Evolutionary conservation across 148 eudicot species (phyloP).

Genomic region (Selenicereus undatus): DNA sequence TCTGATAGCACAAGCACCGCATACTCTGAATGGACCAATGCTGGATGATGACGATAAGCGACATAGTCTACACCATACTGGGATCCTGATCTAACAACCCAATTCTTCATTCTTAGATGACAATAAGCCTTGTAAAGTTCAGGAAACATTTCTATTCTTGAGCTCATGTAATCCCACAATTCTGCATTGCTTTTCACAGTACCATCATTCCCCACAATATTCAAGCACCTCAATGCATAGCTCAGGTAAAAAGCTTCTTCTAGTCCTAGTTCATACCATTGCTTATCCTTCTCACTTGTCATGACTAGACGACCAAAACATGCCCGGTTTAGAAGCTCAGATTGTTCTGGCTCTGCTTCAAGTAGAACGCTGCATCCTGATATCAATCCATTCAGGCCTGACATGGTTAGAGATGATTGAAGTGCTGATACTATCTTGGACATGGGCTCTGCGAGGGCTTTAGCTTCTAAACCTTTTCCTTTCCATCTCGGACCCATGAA

Average conservation of each 20-base stretch:
- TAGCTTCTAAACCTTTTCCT: constrained; percentile 43
- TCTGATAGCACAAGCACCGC: constrained; percentile 58
- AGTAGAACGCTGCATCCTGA: constrained; percentile 52
- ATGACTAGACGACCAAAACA: constrained; percentile 60
- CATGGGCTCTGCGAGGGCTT: constrained; percentile 55
- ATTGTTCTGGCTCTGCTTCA: constrained; percentile 40
- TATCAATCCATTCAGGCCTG: constrained; percentile 47
- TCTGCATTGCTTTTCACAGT: constrained; percentile 33
- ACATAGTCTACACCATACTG: constrained; percentile 84
- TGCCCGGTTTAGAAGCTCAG: constrained; percentile 52
- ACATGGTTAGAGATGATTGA: constrained; percentile 38
- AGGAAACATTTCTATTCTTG: constrained; percentile 41
- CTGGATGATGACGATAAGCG: constrained; percentile 79
- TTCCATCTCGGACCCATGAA: constrained; percentile 56
- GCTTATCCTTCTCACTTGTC: constrained; percentile 51
- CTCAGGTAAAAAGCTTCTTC: constrained; percentile 67
- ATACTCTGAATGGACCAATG: constrained; percentile 72
- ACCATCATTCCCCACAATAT: constrained; percentile 37
- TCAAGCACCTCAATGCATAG: constrained; percentile 50
- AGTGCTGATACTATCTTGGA: constrained; percentile 48
- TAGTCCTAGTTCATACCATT: constrained; percentile 58
- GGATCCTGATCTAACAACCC: constrained; percentile 79
- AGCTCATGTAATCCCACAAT: constrained; percentile 54
- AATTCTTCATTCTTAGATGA: constrained; percentile 64
- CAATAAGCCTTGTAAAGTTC: constrained; percentile 50